These are phyloP conservation scores for Globisporangium lucens DNA, from an alignment of 352 stramenopile genomes.

Conservation along the genomic window DNA sequence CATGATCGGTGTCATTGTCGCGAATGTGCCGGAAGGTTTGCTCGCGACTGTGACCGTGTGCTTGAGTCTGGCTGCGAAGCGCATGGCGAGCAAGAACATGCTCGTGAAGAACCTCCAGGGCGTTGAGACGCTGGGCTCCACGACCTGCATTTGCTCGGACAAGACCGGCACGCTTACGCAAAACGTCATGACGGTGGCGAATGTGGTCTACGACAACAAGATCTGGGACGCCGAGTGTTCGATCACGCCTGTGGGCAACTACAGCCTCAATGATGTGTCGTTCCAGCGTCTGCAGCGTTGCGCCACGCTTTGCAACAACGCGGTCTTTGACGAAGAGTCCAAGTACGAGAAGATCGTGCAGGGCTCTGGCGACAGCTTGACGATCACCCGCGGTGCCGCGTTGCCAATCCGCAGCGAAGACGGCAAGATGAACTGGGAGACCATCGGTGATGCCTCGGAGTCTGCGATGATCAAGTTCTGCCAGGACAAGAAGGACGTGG, in stretches of 20 bases:
- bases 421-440: conserved; percentile 36
- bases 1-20: conserved; percentile 96
- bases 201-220: conserved; percentile 67
- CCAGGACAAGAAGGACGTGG: conserved; percentile 67
- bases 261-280: conserved; percentile 40
- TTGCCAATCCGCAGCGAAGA: conserved; percentile 14
- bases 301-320: conserved; percentile 89
- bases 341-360: conserved; percentile 22
- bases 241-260: conserved; percentile 64
- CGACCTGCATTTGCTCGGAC: conserved; percentile 93
- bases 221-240: conserved; percentile 78
- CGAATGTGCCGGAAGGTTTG: conserved; percentile 92
- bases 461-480: conserved; percentile 88
- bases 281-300: conserved; percentile 77
- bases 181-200: conserved; percentile 94
- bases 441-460: conserved; percentile 76
- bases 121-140: conserved; percentile 92
- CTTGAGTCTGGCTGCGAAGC: conserved; percentile 87
- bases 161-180: conserved; percentile 94
- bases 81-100: conserved; percentile 89
- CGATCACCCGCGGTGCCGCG: conserved; percentile 16
- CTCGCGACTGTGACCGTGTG: conserved; percentile 91
- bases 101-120: conserved; percentile 94
- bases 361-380: conserved; percentile 15
- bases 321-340: conserved; percentile 76